phyloP scores from a whole-genome alignment of 2,329 filamentous ascomycete species.

The Aspergillus ustus region DNA sequence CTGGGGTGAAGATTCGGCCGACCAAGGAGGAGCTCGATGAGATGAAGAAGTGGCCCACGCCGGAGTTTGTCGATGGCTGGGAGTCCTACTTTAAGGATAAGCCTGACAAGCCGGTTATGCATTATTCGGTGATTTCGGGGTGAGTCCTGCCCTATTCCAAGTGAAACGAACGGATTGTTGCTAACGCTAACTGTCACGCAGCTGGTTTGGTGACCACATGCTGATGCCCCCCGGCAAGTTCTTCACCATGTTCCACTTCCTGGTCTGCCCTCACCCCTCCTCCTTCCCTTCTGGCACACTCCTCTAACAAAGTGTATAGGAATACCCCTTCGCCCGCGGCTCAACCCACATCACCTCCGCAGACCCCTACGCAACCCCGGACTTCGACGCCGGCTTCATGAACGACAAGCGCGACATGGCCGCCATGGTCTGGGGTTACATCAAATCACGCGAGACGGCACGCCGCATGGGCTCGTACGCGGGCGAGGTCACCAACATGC shows the following conservation, averaged over 20 bases:
- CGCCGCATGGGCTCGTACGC: constrained; percentile 78
- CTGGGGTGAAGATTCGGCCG: constrained; percentile 77
- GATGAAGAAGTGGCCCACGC: constrained; percentile 74
- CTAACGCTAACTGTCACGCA: too few species aligned
- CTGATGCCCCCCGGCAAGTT: constrained; percentile 75
- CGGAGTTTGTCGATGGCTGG: constrained; percentile 72
- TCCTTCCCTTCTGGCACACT: background rate
- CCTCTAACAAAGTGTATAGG: constrained; percentile 34
- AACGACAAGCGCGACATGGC: constrained; percentile 85
- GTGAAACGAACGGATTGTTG: too few species aligned
- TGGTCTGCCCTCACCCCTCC: constrained; percentile 40
- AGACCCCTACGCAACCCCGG: constrained; percentile 73
- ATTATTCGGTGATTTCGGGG: constrained; percentile 76
- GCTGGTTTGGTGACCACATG: constrained; percentile 56
- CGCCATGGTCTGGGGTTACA: constrained; percentile 83
- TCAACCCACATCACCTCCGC: constrained; percentile 72
- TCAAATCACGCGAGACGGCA: constrained; percentile 80
- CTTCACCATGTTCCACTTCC: constrained; percentile 83
- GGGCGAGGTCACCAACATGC: constrained; percentile 69
- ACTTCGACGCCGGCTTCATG: constrained; percentile 84
- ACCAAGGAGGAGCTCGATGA: constrained; percentile 68
- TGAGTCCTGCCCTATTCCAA: too few species aligned
- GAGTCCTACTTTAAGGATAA: constrained; percentile 83
- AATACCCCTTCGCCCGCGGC: constrained; percentile 77
- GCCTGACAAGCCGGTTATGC: constrained; percentile 85